A percentile compares a stretch with the other conserved stretches of the same genome.
Conservation (phyloP, 1,139 yeast genomes). For the Yamadazyma atmosphaerica region DNA sequence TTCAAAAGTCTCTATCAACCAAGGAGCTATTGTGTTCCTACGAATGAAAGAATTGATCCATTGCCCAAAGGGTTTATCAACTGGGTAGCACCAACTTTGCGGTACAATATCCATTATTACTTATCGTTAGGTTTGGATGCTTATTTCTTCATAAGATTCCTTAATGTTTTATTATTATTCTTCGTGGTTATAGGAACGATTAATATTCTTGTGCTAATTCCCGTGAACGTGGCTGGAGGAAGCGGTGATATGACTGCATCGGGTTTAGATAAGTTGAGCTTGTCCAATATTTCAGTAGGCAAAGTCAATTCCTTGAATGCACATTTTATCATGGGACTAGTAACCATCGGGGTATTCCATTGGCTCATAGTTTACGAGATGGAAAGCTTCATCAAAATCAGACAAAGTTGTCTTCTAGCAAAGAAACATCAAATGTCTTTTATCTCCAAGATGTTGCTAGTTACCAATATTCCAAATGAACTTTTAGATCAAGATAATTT, state of each 20-base stretch:
- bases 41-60: conserved; percentile 36
- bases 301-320: conserved; percentile 47
- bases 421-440: conserved; percentile 24
- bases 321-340: conserved; percentile 54
- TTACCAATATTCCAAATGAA: conserved; percentile 49
- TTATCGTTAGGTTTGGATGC: conserved; percentile 61
- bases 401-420: conserved; percentile 37
- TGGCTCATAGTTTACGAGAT: conserved; percentile 52
- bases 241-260: conserved; percentile 27
- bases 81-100: conserved; percentile 50
- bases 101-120: conserved; percentile 42
- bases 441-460: conserved; percentile 41
- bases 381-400: conserved; percentile 43
- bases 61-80: conserved; percentile 42
- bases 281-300: conserved; percentile 56
- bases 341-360: conserved; percentile 56
- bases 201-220: conserved; percentile 55
- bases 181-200: conserved; percentile 51
- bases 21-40: conserved; percentile 44
- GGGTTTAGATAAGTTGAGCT: conserved; percentile 61
- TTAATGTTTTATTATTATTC: conserved; percentile 47
- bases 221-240: conserved; percentile 54
- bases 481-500: conserved; percentile 31
- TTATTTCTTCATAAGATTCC: conserved; percentile 58
- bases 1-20: conserved; percentile 59